phyloP scores from a whole-genome alignment of 768 basidiomycete genomes.

The Lentinula raphanica region DNA sequence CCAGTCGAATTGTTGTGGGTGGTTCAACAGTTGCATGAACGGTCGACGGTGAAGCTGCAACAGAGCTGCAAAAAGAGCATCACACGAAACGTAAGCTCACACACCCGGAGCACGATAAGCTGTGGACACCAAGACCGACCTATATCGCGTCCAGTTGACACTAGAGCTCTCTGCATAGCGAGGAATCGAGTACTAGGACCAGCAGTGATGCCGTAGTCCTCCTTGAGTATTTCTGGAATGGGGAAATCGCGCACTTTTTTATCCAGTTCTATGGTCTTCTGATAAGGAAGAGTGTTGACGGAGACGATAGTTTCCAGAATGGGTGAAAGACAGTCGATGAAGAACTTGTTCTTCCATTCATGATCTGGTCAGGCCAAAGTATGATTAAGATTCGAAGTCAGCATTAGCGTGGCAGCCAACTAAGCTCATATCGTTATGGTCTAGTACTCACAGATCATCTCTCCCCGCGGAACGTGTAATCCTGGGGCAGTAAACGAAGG shows the following conservation, averaged over 20 bases:
- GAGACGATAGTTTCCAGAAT: slow-evolving; percentile 55
- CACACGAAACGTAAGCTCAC: background rate
- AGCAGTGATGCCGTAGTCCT: slow-evolving; percentile 26
- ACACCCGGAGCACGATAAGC: background rate
- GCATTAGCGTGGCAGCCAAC: background rate
- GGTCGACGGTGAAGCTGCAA: slow-evolving; percentile 64
- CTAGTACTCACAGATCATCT: slow-evolving; percentile 42
- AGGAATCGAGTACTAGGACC: slow-evolving; percentile 43
- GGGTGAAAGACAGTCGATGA: slow-evolving; percentile 56
- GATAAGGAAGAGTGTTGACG: slow-evolving; percentile 47
- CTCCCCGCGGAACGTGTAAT: slow-evolving; percentile 43
- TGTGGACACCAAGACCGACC: slow-evolving; percentile 31
- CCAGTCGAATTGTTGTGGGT: slow-evolving; percentile 48
- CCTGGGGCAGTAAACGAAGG: slow-evolving; percentile 45
- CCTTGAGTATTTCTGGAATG: slow-evolving; percentile 44
- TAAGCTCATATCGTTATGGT: background rate
- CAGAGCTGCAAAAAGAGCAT: slow-evolving; percentile 38
- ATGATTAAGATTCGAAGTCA: slow-evolving; percentile 12
- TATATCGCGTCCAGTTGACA: slow-evolving; percentile 57
- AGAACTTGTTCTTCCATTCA: slow-evolving; percentile 67
- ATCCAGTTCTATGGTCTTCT: slow-evolving; percentile 49
- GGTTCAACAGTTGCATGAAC: slow-evolving; percentile 62
- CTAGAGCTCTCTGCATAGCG: slow-evolving; percentile 61
- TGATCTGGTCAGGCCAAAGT: slow-evolving; percentile 49
- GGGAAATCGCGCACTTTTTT: slow-evolving; percentile 48